phyloP scores from a whole-genome alignment of 768 basidiomycete species.

The Dendrothele bispora region DNA sequence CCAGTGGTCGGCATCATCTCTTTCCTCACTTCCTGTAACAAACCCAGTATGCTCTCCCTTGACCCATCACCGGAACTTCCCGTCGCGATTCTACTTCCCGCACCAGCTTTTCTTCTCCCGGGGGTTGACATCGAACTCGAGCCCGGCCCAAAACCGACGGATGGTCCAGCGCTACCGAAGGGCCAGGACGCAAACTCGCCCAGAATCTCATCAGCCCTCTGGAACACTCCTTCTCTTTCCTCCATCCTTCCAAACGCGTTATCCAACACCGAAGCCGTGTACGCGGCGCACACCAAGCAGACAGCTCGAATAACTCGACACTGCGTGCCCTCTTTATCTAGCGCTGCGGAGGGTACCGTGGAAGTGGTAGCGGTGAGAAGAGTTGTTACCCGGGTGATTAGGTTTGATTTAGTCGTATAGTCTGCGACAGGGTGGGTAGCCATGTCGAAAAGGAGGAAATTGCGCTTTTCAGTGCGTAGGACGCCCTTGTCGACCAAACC shows the following conservation, averaged over 20 bases:
- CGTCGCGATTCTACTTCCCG: slow-evolving; percentile 50
- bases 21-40: slow-evolving; percentile 71
- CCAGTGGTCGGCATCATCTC: slow-evolving; percentile 49
- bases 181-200: slow-evolving; percentile 93
- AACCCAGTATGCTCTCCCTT: slow-evolving; percentile 69
- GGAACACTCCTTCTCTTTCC: slow-evolving; percentile 90
- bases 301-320: slow-evolving; percentile 81
- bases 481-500: slow-evolving; percentile 98
- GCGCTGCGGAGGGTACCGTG: slow-evolving; percentile 71
- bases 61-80: slow-evolving; percentile 48
- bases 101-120: slow-evolving; percentile 31
- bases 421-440: slow-evolving; percentile 98
- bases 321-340: slow-evolving; percentile 76
- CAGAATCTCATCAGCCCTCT: slow-evolving; percentile 90
- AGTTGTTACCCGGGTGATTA: slow-evolving; percentile 72
- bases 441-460: slow-evolving; percentile 99
- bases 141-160: slow-evolving; percentile 11
- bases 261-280: slow-evolving; percentile 93
- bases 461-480: slow-evolving; percentile 97
- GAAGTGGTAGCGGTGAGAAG: slow-evolving; percentile 84
- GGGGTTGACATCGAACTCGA: slow-evolving; percentile 4
- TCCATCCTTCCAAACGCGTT: slow-evolving; percentile 93
- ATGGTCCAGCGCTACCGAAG: slow-evolving; percentile 48
- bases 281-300: slow-evolving; percentile 86
- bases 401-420: slow-evolving; percentile 82